Conservation (phyloP, 1,284 basidiomycete species). For the Marasmius sp. region DNA sequence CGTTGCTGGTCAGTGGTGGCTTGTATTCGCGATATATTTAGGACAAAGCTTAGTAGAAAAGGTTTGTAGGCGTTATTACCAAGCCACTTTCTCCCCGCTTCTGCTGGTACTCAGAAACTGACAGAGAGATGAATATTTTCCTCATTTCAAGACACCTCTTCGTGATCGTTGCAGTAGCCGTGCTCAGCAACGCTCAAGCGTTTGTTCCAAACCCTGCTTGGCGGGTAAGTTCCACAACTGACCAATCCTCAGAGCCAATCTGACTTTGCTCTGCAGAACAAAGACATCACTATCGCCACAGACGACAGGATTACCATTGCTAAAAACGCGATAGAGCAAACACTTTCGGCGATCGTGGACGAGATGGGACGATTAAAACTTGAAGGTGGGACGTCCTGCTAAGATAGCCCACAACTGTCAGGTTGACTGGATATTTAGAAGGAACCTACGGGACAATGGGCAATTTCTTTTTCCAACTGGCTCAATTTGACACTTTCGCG, state of each 20-base stretch:
- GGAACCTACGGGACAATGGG: neutral
- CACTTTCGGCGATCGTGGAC: neutral
- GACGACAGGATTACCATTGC: constrained; percentile 7
- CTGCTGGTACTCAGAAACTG: too few species aligned
- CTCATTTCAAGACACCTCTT: neutral
- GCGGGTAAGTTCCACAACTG: neutral
- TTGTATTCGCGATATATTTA: too few species aligned
- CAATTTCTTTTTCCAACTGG: neutral
- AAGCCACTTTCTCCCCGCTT: too few species aligned
- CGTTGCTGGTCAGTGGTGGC: neutral
- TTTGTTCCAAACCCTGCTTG: neutral
- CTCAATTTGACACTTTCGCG: neutral
- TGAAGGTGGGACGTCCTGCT: neutral
- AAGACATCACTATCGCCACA: constrained; percentile 3
- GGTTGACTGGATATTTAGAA: neutral
- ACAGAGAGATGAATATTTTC: neutral
- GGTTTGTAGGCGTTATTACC: too few species aligned
- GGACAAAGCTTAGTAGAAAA: too few species aligned
- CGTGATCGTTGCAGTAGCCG: neutral
- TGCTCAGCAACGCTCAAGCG: neutral
- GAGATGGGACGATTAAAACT: neutral
- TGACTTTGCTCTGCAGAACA: neutral
- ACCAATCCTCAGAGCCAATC: neutral
- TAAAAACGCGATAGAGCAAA: constrained; percentile 2
- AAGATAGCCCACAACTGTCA: neutral